Evolutionary conservation across 2,329 filamentous ascomycete species (phyloP).

Genomic region (Penicillium sp.): DNA sequence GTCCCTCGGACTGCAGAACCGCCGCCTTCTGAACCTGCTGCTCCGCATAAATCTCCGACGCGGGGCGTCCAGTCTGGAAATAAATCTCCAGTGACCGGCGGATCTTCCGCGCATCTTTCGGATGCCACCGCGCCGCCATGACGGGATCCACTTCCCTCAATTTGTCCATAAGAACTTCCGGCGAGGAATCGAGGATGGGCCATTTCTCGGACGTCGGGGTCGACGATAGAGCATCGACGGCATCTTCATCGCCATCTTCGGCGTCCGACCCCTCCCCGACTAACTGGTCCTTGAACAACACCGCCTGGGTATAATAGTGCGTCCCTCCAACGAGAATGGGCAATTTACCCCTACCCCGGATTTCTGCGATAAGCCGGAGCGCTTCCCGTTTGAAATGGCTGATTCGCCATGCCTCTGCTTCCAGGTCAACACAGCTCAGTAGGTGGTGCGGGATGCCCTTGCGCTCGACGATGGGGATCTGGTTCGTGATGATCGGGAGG

Average conservation of each 20-base stretch:
- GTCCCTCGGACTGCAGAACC: slow-evolving; percentile 27
- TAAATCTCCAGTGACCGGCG: slow-evolving; percentile 87
- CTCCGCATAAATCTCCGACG: slow-evolving; percentile 84
- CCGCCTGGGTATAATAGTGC: slow-evolving; percentile 89
- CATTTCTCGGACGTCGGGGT: slow-evolving; percentile 49
- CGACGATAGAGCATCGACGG: slow-evolving; percentile 5
- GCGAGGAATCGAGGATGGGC: slow-evolving; percentile 71
- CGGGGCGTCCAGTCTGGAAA: slow-evolving; percentile 75
- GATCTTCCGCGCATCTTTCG: slow-evolving; percentile 88
- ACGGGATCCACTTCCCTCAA: slow-evolving; percentile 79
- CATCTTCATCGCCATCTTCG: slow-evolving; percentile 25
- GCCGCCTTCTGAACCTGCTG: slow-evolving; percentile 55
- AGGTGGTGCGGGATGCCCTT: slow-evolving; percentile 85
- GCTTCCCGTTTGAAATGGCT: slow-evolving; percentile 74
- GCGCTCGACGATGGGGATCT: slow-evolving; percentile 74
- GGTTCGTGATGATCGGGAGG: slow-evolving; percentile 92
- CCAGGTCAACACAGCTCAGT: slow-evolving; percentile 73
- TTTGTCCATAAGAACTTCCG: slow-evolving; percentile 70
- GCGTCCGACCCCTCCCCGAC: slow-evolving; percentile 45
- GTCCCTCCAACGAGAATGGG: slow-evolving; percentile 93
- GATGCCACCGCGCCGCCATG: slow-evolving; percentile 93
- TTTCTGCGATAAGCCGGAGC: slow-evolving; percentile 70
- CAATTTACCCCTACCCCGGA: slow-evolving; percentile 73
- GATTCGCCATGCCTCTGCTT: slow-evolving; percentile 82
- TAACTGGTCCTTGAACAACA: slow-evolving; percentile 77